Evolutionary conservation across 768 basidiomycete genomes (phyloP), one percentile per base, ranked within the genome.

Genomic region (Calocybe indica): DNA sequence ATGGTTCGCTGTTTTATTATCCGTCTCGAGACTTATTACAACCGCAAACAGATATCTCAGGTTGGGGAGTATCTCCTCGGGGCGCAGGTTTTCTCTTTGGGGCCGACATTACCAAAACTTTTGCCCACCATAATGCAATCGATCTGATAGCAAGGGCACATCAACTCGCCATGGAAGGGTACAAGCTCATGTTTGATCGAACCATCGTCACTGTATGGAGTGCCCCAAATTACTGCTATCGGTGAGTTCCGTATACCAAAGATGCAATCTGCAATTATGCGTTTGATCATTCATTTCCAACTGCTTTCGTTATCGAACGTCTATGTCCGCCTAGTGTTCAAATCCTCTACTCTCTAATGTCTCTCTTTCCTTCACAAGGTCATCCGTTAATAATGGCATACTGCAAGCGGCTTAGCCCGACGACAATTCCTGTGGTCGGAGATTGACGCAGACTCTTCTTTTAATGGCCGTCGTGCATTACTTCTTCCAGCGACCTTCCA

Each of bases 191-290:
- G 93, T 96, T 96, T 58, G 94, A 98, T 66, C 73, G 80, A 45
- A 85, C 82, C 38, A 94, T 98, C 56, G 95, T 98, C 31, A 98
- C 95, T 6, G 93, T 98, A 36, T 98, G 95, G 94, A 92, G 88
- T 58, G 94, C 93, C 3, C 95, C 94, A 10, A 98, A 98, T 67
- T 98, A 98, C 63, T 97, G 95, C 67, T 97, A 97, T 67, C 75
- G 94, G 89, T 95, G 58, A 52, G 83, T 75, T 11, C 47, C 37
- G 38, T 10, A 44, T 29, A 35, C 35, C 22, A 22, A 22, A 22
- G 22, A 22, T 22, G 22, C 22, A 1, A 22, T 22, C 22, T 22
- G 22, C 22, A 22, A 22, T 22, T 22, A 22, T 22, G 22, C 22
- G 22, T 22, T 40, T 43, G 43, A n/a, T 43, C 46, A 31, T 40